Base-by-base conservation (phyloP, 179 eudicot genomes). In the Silene noctiflora region DNA sequence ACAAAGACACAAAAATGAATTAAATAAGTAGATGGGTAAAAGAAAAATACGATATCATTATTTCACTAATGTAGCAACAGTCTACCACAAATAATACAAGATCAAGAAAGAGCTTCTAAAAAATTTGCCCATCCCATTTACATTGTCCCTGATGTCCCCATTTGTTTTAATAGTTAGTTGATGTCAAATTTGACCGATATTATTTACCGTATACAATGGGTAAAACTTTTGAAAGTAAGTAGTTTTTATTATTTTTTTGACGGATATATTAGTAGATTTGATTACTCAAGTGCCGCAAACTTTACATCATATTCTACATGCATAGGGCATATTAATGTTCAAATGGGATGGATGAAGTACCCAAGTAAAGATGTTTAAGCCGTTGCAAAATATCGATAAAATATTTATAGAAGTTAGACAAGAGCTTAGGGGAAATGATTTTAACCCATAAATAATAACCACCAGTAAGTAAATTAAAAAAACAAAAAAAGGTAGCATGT, bases 401-500 rank as follows among this genome's bases (percentile, higher is more conserved):
- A 31, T 33, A 35, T 68, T 68, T 4, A 29, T 8, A 48, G 13
- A 33, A 25, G 53, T 31, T 25, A 35, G 65, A 8, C 31, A 68
- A 0, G 7, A 69, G 7, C 59, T 19, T 68, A 22, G 19, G 24
- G 33, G 20, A 33, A 33, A 4, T 4, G 60, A 24, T 9, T 46
- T 69, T 9, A 68, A 53, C 35, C 53, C 58, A 60, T 17, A 72
- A 27, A 39, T 39, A 39, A 6, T 39, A 39, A 7, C 46, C 46
- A 66, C 51, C 21, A n/a, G 58, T 14, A 27, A 73, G 42, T 27
- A 62, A 2, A 67, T 3, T 55, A 73, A 20, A 59, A 78, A 10
- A 76, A 19, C n/a, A 58, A 78, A 10, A 46, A 4, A 39, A 16
- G 4, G 4, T 53, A 67, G 82, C 71, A 75, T 62, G 46, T 51